These are phyloP conservation scores for Gossypium bickii DNA, from an alignment of 345 rosid genomes.

Conservation along the genomic window DNA sequence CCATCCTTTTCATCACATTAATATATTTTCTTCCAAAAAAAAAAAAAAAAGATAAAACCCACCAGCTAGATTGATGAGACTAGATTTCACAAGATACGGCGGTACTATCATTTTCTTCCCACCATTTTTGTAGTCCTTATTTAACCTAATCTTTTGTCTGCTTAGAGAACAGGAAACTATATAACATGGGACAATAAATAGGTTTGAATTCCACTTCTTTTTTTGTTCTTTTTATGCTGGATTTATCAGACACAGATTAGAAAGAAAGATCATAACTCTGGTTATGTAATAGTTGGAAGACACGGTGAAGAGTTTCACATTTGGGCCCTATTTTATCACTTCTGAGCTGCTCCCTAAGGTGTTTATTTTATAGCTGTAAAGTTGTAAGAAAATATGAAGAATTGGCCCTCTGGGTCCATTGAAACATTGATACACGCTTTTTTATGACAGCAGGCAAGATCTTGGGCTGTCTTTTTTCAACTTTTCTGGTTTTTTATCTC, in stretches of 20 bases:
- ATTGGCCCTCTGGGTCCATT: too few species aligned
- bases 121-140: neutral
- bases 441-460: too few species aligned
- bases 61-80: neutral
- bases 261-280: neutral
- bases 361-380: too few species aligned
- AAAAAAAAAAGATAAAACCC: neutral
- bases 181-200: neutral
- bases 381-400: too few species aligned
- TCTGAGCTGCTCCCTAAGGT: too few species aligned
- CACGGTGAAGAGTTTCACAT: neutral
- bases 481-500: neutral
- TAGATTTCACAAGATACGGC: neutral
- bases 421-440: too few species aligned
- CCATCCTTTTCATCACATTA: neutral
- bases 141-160: neutral
- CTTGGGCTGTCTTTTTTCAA: neutral
- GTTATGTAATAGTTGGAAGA: neutral
- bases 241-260: neutral
- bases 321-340: too few species aligned
- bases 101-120: neutral
- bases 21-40: neutral
- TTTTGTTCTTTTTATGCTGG: neutral
- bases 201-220: neutral
- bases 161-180: neutral